Conservation (phyloP, 106 monocot species). For the Xerophyta viscosa region DNA sequence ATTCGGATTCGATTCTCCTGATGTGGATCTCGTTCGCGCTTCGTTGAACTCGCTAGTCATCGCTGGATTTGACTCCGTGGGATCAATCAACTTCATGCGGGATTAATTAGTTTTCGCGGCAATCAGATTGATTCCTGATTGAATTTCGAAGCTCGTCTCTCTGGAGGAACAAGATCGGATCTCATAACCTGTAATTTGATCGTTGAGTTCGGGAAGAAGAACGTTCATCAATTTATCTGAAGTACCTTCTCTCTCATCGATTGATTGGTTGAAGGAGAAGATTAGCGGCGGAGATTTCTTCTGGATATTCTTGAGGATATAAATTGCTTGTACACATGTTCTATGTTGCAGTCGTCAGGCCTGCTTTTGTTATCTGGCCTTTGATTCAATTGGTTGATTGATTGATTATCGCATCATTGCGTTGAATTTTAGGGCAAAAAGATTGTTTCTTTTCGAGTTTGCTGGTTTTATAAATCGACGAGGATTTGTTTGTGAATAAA, state of each 20-base stretch:
- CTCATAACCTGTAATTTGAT: too few relatives aligned
- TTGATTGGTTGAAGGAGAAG: background rate
- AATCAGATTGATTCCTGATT: too few relatives aligned
- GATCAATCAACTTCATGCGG: too few relatives aligned
- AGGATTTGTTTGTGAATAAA: slow-evolving; percentile 4
- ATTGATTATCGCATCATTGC: background rate
- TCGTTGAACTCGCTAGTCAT: too few relatives aligned
- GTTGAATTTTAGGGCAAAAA: background rate
- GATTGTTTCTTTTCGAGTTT: slow-evolving; percentile 3
- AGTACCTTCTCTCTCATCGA: background rate
- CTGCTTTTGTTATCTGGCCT: slow-evolving; percentile 18
- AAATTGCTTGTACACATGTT: slow-evolving; percentile 24
- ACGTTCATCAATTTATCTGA: background rate
- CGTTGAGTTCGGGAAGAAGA: background rate
- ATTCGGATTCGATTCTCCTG: too few relatives aligned
- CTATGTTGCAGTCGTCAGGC: slow-evolving; percentile 16
- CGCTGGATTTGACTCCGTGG: too few relatives aligned
- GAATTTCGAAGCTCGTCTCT: too few relatives aligned
- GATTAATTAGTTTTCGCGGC: too few relatives aligned
- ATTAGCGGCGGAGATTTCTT: background rate
- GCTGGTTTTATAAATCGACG: slow-evolving; percentile 5
- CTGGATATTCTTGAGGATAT: slow-evolving; percentile 2
- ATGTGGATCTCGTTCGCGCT: too few relatives aligned
- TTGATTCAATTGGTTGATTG: slow-evolving; percentile 6
- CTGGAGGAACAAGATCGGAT: too few relatives aligned